Evolutionary conservation across 305 asterid genomes (phyloP), one percentile per base, ranked within the genome.

Genomic region (Solanum hybrid): DNA sequence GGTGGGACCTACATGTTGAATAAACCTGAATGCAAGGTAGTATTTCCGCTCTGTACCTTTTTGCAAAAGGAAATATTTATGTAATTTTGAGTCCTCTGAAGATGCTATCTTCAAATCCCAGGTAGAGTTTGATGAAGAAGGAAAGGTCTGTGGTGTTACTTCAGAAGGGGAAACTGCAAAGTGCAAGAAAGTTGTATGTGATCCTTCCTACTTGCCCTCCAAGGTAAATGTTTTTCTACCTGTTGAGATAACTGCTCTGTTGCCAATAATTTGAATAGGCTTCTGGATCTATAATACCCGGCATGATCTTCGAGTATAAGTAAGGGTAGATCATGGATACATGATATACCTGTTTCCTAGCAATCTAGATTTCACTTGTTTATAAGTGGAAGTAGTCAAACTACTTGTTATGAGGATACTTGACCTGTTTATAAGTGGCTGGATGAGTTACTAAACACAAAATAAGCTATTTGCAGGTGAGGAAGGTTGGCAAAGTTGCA

Each of bases 1-100:
- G 99, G 99, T 90, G 99, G 99, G 91, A 97, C 99, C 90, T 97
- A 97, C 91, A 97, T 97, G 99, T 92, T 97, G 97, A 93, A 91
- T 91, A 97, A 97, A 90, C 99, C 98, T 32, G 98, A 96, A 86
- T 97, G 99, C 95, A 96, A 95, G 99, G 99, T 97, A 93, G 56
- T 45, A 37, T 35, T 88, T 88, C 86, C 22, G 6, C 31, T 78
- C 26, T 85, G 42, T 84, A 51, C 37, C 87, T 45, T 51, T 84
- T 51, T 51, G 87, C 75, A 15, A 80, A 80, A 11, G 35, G 86
- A 40, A 14, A 40, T 38, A 29, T 84, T 10, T 64, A 31, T 80
- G 17, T 13, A 29, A 35, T 29, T 88, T 45, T 22, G 56, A 60
- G 87, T 88, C 80, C 82, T 88, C 91, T 88, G 88, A 51, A 91